phyloP scores from a whole-genome alignment of 2,329 filamentous ascomycete species.

The Trichoderma breve region DNA sequence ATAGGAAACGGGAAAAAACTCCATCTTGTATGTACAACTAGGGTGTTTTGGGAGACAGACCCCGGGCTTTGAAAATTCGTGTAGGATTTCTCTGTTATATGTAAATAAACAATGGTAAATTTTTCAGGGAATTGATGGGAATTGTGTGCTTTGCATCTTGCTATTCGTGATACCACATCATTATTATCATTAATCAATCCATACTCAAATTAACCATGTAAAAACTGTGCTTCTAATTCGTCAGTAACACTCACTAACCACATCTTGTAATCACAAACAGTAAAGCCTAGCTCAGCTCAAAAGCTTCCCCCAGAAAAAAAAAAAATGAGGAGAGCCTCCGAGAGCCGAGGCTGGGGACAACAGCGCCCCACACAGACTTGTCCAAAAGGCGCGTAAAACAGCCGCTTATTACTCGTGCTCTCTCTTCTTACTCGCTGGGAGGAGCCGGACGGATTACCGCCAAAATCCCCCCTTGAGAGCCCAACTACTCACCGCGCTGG shows the following conservation, averaged over 20 bases:
- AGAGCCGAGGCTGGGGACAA: constrained; percentile 1
- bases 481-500: not conserved
- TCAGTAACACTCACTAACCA: not conserved
- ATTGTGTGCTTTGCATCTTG: not conserved
- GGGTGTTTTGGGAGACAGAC: not conserved
- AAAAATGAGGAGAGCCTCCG: not conserved
- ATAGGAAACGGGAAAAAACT: not conserved
- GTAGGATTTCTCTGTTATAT: not conserved
- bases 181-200: not conserved
- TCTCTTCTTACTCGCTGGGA: not conserved
- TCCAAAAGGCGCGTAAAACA: not conserved
- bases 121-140: not conserved
- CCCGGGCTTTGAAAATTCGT: not conserved
- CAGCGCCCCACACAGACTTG: not conserved
- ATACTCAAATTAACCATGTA: not conserved
- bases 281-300: not conserved
- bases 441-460: not conserved
- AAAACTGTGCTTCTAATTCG: not conserved
- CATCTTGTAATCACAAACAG: not conserved
- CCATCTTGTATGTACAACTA: constrained; percentile 9
- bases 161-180: not conserved
- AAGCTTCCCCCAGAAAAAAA: not conserved
- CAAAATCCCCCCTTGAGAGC: not conserved
- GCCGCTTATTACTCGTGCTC: not conserved
- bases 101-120: not conserved